These are phyloP conservation scores for Aspergillus sparsus DNA, from an alignment of 495 filamentous ascomycete species.

Conservation along the genomic window DNA sequence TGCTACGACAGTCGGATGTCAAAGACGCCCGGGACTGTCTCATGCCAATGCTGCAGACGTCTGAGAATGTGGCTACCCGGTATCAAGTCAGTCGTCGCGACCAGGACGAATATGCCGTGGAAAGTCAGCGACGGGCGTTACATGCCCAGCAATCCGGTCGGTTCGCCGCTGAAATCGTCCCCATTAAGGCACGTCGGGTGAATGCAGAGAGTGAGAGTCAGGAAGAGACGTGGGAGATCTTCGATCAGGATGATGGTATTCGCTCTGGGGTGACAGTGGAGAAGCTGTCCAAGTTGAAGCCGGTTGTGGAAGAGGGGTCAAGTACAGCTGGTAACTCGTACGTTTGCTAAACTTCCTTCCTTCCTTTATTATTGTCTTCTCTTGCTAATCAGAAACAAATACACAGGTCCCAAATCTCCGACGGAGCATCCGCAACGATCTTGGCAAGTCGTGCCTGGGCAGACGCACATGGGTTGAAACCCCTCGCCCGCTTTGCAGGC, in stretches of 20 bases:
- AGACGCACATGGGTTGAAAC: slow-evolving; percentile 72
- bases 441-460: slow-evolving; percentile 82
- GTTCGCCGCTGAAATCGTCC: slow-evolving; percentile 82
- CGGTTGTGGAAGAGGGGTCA: slow-evolving; percentile 79
- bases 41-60: slow-evolving; percentile 87
- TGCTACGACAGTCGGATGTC: slow-evolving; percentile 54
- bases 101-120: slow-evolving; percentile 77
- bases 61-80: slow-evolving; percentile 81
- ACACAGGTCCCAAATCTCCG: slow-evolving; percentile 43
- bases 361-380: too few species aligned
- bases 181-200: slow-evolving; percentile 68
- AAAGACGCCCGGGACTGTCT: slow-evolving; percentile 76
- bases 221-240: slow-evolving; percentile 63
- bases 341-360: too few species aligned
- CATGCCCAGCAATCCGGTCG: slow-evolving; percentile 77
- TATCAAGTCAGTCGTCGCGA: slow-evolving; percentile 70
- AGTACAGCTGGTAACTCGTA: slow-evolving; percentile 65
- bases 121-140: slow-evolving; percentile 75
- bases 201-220: slow-evolving; percentile 68
- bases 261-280: slow-evolving; percentile 79
- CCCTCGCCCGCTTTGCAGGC: slow-evolving; percentile 83
- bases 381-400: slow-evolving; percentile 1
- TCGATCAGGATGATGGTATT: slow-evolving; percentile 80
- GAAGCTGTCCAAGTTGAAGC: slow-evolving; percentile 69
- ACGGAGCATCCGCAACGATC: slow-evolving; percentile 69